These are phyloP conservation scores for Serendipita sp. DNA, from an alignment of 768 basidiomycete species.

Conservation along the genomic window DNA sequence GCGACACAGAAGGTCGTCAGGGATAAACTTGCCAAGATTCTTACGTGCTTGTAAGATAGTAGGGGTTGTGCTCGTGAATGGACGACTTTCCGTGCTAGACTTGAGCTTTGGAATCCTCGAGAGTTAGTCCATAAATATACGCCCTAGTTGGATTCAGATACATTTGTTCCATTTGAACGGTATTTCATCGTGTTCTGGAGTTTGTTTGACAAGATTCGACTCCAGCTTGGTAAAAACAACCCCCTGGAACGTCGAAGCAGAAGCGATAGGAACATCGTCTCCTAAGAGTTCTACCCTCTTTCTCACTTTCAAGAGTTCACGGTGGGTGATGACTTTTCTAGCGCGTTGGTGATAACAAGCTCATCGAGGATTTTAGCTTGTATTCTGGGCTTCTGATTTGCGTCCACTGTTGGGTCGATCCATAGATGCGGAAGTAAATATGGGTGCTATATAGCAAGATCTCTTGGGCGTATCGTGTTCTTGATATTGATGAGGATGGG, in stretches of 20 bases:
- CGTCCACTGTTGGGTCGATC: neutral
- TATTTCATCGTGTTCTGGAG: neutral
- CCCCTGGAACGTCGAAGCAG: neutral
- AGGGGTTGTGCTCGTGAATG: neutral
- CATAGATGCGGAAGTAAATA: neutral
- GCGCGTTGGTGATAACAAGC: neutral
- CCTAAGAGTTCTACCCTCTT: neutral
- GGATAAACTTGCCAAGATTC: neutral
- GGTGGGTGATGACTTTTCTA: neutral
- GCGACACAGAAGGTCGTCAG: slow-evolving; percentile 19
- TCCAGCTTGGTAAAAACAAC: neutral
- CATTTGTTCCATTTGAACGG: slow-evolving; percentile 1
- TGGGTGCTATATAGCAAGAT: neutral
- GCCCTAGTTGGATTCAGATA: neutral
- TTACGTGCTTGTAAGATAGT: neutral
- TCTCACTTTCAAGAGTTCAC: neutral
- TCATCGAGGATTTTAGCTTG: neutral
- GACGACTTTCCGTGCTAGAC: neutral
- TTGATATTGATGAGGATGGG: neutral
- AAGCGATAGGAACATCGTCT: neutral
- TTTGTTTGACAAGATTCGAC: neutral
- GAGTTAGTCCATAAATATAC: neutral
- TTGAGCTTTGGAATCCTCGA: neutral
- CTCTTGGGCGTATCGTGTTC: neutral
- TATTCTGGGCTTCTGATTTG: neutral